Conservation (phyloP, 805 yeast species). For the Hanseniaspora clermontiae region DNA sequence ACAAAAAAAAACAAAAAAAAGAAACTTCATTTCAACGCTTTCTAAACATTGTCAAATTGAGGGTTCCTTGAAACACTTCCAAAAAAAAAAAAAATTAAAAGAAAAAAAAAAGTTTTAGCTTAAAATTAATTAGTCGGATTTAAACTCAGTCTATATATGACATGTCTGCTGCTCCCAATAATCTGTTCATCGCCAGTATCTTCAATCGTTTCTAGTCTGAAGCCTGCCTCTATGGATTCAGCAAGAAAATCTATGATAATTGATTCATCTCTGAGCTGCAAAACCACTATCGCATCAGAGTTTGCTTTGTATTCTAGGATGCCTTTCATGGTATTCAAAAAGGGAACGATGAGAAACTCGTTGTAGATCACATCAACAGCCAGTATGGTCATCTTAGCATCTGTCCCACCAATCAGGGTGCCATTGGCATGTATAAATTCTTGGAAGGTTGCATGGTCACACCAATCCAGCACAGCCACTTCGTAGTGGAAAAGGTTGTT, state of each 20-base stretch:
- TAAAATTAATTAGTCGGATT: neutral
- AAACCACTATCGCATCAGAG: slow-evolving; percentile 21
- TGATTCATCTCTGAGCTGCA: slow-evolving; percentile 26
- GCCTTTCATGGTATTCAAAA: slow-evolving; percentile 19
- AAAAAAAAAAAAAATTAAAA: too few species aligned
- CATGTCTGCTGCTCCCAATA: slow-evolving; percentile 2
- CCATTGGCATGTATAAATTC: neutral
- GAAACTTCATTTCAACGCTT: too few species aligned
- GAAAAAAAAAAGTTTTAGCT: too few species aligned
- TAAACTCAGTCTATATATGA: neutral
- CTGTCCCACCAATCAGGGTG: neutral
- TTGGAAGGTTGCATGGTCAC: neutral
- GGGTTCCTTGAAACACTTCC: neutral
- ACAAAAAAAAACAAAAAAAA: neutral
- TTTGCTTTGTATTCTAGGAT: neutral
- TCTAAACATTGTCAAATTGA: too few species aligned
- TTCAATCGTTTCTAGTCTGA: slow-evolving; percentile 16
- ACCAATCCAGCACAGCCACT: slow-evolving; percentile 24
- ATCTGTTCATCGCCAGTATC: slow-evolving; percentile 10
- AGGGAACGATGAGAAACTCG: slow-evolving; percentile 26
- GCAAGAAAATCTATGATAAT: slow-evolving; percentile 23
- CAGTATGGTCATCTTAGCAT: slow-evolving; percentile 18
- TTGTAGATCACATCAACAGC: slow-evolving; percentile 30
- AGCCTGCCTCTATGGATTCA: slow-evolving; percentile 18
- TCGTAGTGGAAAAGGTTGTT: slow-evolving; percentile 15